Percentiles rank a stretch among this genome's conserved stretches.
phyloP scores from a whole-genome alignment of 2,329 filamentous ascomycete genomes.

The Fusarium chaquense region DNA sequence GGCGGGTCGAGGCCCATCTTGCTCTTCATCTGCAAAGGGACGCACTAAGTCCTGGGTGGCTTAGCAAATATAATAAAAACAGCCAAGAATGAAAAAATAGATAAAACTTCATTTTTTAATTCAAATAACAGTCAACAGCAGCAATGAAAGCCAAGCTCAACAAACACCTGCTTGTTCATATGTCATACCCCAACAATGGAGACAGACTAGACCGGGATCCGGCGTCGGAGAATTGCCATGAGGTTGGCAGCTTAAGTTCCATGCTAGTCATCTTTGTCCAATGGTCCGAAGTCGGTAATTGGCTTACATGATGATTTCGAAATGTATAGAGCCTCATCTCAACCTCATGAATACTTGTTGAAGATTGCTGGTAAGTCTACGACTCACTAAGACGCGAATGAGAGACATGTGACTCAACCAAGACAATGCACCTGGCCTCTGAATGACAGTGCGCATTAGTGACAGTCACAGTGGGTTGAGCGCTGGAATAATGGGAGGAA shows the following conservation, averaged over 20 bases:
- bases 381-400: too few relatives aligned
- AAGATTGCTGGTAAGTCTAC: accelerated
- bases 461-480: not conserved
- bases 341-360: too few relatives aligned
- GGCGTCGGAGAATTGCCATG: accelerated
- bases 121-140: too few relatives aligned
- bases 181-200: not conserved
- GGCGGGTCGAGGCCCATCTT: too few relatives aligned
- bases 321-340: not conserved
- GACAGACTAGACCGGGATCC: not conserved
- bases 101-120: too few relatives aligned
- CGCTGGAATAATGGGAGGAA: not conserved
- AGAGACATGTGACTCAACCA: not conserved
- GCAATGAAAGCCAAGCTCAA: too few relatives aligned
- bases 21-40: accelerated
- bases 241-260: too few relatives aligned
- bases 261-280: not conserved
- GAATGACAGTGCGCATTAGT: not conserved
- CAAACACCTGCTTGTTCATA: not conserved
- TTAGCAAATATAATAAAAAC: too few relatives aligned
- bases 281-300: too few relatives aligned
- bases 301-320: not conserved
- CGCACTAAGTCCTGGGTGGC: too few relatives aligned
- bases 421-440: not conserved
- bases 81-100: too few relatives aligned